Evolutionary conservation across 805 yeast genomes (phyloP), one percentile per base, ranked within the genome.

Genomic region (Spathaspora sp.): DNA sequence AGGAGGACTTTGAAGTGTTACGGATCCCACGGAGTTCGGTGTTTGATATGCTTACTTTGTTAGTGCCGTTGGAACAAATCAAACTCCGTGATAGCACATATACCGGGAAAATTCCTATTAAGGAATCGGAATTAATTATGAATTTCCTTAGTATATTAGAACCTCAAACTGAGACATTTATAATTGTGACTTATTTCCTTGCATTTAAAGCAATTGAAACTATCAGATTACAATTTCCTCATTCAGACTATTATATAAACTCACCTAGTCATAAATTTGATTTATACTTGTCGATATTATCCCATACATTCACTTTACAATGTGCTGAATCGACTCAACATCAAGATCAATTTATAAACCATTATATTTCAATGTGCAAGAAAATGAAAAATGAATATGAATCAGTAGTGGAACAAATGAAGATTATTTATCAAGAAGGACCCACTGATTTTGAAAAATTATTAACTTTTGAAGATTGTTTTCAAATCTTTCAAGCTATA

Each of bases 401-500:
- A 2, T 23, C 46, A 11, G 50, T 56, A 11, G 39, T 44, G 1
- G 51, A 45, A n/a, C 20, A 51, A 16, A 42, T 60, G 12, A 31
- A 53, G 14, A 42, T 23, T 5, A 17, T 46, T 16, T 48, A 49
- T 35, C 46, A 49, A 32, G 49, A 19, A 16, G 38, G 31, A 31
- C 17, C 17, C 9, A 12, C 50, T 3, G 42, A 55, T 38, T 58
- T 57, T 49, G 52, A 50, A 12, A 55, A 54, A 39, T 45, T 55
- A 46, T 42, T 52, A 14, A 35, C 61, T 0, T 63, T 68, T 43
- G 61, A 58, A 17, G 56, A 48, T 16, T 68, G 62, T 23, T 54
- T 51, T 50, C 72, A 70, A 49, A 57, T 73, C n/a, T 57, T 55
- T 14, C 65, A 78, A 20, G 83, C 86, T 0, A 73, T 86, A 0